These are phyloP conservation scores for Fomes fomentarius DNA, from an alignment of 1,284 basidiomycete genomes.

Conservation along the genomic window DNA sequence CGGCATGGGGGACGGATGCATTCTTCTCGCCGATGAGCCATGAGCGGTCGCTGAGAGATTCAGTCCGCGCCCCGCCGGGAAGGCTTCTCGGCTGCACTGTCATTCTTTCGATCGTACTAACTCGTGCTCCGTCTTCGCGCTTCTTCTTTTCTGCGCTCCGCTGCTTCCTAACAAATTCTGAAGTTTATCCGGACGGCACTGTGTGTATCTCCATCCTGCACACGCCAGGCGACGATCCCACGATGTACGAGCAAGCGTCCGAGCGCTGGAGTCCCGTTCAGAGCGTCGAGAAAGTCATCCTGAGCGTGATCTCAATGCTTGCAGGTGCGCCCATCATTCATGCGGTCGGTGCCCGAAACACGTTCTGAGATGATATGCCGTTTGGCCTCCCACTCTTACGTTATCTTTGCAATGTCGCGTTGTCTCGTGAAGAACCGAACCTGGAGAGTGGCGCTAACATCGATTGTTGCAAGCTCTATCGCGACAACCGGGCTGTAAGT, in stretches of 20 bases:
- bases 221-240: constrained; percentile 93
- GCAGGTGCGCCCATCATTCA: constrained; percentile 61
- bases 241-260: constrained; percentile 90
- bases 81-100: neutral
- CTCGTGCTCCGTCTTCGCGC: constrained; percentile 1
- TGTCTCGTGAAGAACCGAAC: constrained; percentile 80
- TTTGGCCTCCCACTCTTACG: neutral
- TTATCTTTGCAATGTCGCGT: neutral
- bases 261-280: constrained; percentile 99
- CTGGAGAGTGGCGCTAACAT: constrained; percentile 98
- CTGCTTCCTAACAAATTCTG: neutral
- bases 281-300: constrained; percentile 94
- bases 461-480: constrained; percentile 94
- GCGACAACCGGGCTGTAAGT: constrained; percentile 73
- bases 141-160: neutral
- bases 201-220: constrained; percentile 99
- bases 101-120: neutral
- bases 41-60: neutral
- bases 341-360: constrained; percentile 2
- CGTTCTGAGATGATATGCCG: neutral
- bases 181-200: constrained; percentile 91
- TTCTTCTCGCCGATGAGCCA: neutral
- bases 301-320: constrained; percentile 98
- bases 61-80: neutral
- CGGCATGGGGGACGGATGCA: neutral